These are phyloP conservation scores for Ophiostoma sp. DNA, from an alignment of 2,329 filamentous ascomycete species.

Conservation along the genomic window DNA sequence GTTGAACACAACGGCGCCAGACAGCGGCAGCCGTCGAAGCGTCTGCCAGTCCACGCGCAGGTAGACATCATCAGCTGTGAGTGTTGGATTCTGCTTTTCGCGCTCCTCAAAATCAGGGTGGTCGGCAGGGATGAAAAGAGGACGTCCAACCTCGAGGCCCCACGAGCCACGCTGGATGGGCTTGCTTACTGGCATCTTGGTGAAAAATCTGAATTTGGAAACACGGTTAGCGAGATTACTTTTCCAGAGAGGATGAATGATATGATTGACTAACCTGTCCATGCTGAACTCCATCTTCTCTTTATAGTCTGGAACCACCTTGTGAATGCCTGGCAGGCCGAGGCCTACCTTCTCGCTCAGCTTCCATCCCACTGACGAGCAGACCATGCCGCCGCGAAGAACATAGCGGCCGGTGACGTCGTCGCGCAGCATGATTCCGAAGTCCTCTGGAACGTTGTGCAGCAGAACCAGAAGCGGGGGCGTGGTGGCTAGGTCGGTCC, in stretches of 20 bases:
- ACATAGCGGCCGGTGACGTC: conserved; percentile 65
- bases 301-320: conserved; percentile 72
- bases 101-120: conserved; percentile 46
- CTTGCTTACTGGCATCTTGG: conserved; percentile 57
- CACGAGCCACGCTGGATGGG: conserved; percentile 81
- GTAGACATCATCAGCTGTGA: conserved; percentile 53
- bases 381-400: conserved; percentile 71
- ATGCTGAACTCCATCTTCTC: conserved; percentile 85
- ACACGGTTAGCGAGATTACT: background rate
- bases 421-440: conserved; percentile 68
- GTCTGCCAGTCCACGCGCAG: conserved; percentile 88
- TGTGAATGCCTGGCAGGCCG: conserved; percentile 65
- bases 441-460: conserved; percentile 78
- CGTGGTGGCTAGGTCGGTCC: conserved; percentile 49
- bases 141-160: conserved; percentile 70
- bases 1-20: conserved; percentile 73
- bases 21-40: conserved; percentile 69
- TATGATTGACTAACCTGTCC: conserved; percentile 48
- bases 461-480: conserved; percentile 64
- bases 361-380: conserved; percentile 76
- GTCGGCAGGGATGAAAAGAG: conserved; percentile 56
- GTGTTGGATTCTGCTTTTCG: conserved; percentile 24
- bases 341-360: conserved; percentile 67
- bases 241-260: background rate
- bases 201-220: conserved; percentile 54